These are phyloP conservation scores for Gaeumannomyces sp. DNA, from an alignment of 2,329 filamentous ascomycete genomes.

Conservation along the genomic window DNA sequence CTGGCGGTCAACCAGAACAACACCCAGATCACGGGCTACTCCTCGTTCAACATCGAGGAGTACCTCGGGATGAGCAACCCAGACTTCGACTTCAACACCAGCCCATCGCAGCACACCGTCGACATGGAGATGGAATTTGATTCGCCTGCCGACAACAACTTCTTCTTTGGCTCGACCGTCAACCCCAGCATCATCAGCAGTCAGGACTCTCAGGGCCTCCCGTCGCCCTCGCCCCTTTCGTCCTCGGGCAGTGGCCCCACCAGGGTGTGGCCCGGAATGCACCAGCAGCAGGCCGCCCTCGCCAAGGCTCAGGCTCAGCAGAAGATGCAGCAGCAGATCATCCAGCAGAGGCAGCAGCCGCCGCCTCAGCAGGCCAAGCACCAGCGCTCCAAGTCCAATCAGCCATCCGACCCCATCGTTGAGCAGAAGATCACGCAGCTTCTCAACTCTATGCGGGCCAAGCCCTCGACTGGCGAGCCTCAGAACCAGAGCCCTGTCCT, in stretches of 20 bases:
- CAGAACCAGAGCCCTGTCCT: conserved; percentile 1
- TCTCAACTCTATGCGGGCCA: conserved; percentile 84
- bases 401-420: conserved; percentile 60
- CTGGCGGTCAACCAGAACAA: conserved; percentile 66
- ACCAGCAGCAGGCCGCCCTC: conserved; percentile 81
- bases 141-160: conserved; percentile 49
- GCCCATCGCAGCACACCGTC: conserved; percentile 53
- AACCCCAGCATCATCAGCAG: conserved; percentile 67
- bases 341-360: conserved; percentile 36
- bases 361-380: conserved; percentile 34
- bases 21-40: conserved; percentile 47
- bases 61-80: conserved; percentile 49
- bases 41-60: conserved; percentile 38
- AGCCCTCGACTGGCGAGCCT: conserved; percentile 24
- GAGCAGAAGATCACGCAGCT: conserved; percentile 94
- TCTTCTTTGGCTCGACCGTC: conserved; percentile 59
- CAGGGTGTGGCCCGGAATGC: conserved; percentile 87
- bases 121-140: conserved; percentile 68
- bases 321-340: conserved; percentile 58
- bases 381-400: conserved; percentile 43
- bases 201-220: conserved; percentile 49
- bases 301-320: conserved; percentile 67
- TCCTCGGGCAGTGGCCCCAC: conserved; percentile 45
- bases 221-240: conserved; percentile 36
- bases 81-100: conserved; percentile 68